Evolutionary conservation across 768 basidiomycete species (phyloP), one percentile per base, ranked within the genome.

Genomic region (Flagelloscypha sp.): DNA sequence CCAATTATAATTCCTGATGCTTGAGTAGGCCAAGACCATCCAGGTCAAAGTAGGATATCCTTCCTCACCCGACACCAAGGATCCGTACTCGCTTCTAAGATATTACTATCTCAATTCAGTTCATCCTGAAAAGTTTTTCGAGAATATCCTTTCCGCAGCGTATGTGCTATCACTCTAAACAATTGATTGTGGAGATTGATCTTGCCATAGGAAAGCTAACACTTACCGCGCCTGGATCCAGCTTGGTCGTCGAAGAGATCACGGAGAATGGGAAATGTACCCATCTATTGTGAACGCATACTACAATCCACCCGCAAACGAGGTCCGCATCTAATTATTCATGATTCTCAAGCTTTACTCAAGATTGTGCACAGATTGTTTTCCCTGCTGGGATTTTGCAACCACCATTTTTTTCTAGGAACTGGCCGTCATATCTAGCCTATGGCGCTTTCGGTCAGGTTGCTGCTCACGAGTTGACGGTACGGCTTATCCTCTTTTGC

Each of bases 381-480:
- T 97, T 99, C 64, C 93, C 95, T 7, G 94, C 95, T 15, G 95
- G 95, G 17, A 92, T 98, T 48, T 61, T 98, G 12, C 88, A 82
- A 44, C 81, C 87, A 2, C 93, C 93, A 0, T 97, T 92, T 72
- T 97, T 92, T 66, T 74, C 72, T 4, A 64, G 73, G 35, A 66
- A 76, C 37, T 94, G 89, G 88, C 95, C 95, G 4, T 66, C 74
- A 20, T 94, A 95, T 55, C 65, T 98, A 38, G 72, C 78, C 19
- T 98, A 94, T 45, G 94, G 92, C 15, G 79, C 89, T 1, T 95
- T 98, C 49, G 95, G 93, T 10, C 78, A 83, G 33, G 81, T 95
- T 13, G 92, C 90, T 16, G 75, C 88, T 0, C 94, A 99, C 53
- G 94, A 99, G 56, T 62, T 98, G 29, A 85, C 85, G 15, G 84